Evolutionary conservation across 179 eudicot genomes (phyloP).

Genomic region (Silene noctiflora): DNA sequence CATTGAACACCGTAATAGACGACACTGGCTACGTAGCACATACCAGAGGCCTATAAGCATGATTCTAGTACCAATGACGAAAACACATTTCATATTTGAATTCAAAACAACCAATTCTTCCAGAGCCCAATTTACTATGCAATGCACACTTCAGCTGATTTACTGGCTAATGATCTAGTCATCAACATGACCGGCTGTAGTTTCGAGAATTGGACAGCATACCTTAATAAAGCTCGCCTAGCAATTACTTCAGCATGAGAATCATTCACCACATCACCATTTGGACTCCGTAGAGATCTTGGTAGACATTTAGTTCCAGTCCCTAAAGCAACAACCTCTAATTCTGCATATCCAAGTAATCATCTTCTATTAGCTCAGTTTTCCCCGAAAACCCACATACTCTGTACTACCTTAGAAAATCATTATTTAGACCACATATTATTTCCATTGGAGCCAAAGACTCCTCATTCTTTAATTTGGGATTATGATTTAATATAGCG

Average conservation of each 20-base stretch:
- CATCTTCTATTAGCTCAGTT: background rate
- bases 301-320: conserved; percentile 93
- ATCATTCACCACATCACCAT: conserved; percentile 84
- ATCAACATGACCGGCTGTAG: background rate
- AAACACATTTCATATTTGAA: no score
- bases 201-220: background rate
- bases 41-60: no score
- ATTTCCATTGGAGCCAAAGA: background rate
- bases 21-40: no score
- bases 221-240: conserved; percentile 78
- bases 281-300: conserved; percentile 49
- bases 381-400: background rate
- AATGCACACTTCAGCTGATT: no score
- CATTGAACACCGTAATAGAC: no score
- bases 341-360: conserved; percentile 36
- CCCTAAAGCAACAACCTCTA: conserved; percentile 79
- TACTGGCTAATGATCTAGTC: no score
- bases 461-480: no score
- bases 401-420: background rate
- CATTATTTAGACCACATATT: background rate
- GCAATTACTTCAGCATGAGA: conserved; percentile 88
- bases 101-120: background rate
- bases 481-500: no score
- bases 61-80: no score
- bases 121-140: background rate